phyloP scores from a whole-genome alignment of 805 yeast species.

The Scheffersomyces spartinae region DNA sequence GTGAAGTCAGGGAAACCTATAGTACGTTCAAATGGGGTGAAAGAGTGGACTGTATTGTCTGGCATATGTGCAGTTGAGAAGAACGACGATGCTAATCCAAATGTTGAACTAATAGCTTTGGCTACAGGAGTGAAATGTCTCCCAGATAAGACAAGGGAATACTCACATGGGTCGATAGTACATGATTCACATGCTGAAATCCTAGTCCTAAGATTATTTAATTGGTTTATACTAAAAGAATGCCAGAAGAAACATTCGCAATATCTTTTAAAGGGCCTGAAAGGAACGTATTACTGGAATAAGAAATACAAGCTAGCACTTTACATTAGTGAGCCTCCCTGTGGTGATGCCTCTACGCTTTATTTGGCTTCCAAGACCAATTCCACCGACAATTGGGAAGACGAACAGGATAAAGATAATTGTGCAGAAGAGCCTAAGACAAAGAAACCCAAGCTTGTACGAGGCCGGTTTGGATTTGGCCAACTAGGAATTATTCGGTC shows the following conservation, averaged over 20 bases:
- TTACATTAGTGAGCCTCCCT: slow-evolving; percentile 68
- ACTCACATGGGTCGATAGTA: slow-evolving; percentile 46
- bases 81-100: slow-evolving; percentile 6
- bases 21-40: slow-evolving; percentile 46
- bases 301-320: slow-evolving; percentile 37
- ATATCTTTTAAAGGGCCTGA: slow-evolving; percentile 2
- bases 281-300: slow-evolving; percentile 17
- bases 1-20: slow-evolving; percentile 45
- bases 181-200: slow-evolving; percentile 93
- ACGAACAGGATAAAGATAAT: slow-evolving; percentile 5
- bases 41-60: slow-evolving; percentile 81
- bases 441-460: slow-evolving; percentile 5
- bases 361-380: slow-evolving; percentile 9
- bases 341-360: slow-evolving; percentile 81
- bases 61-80: slow-evolving; percentile 27
- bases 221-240: slow-evolving; percentile 44
- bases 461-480: slow-evolving; percentile 58
- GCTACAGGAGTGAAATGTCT: slow-evolving; percentile 79
- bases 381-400: slow-evolving; percentile 7
- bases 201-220: slow-evolving; percentile 59
- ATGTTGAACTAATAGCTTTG: slow-evolving; percentile 31
- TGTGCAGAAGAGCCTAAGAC: slow-evolving; percentile 3
- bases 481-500: slow-evolving; percentile 65
- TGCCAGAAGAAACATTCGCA: slow-evolving; percentile 13
- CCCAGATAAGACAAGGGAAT: slow-evolving; percentile 36